Evolutionary conservation across 2,329 filamentous ascomycete genomes (phyloP).

Genomic region (Neonectria punicea): DNA sequence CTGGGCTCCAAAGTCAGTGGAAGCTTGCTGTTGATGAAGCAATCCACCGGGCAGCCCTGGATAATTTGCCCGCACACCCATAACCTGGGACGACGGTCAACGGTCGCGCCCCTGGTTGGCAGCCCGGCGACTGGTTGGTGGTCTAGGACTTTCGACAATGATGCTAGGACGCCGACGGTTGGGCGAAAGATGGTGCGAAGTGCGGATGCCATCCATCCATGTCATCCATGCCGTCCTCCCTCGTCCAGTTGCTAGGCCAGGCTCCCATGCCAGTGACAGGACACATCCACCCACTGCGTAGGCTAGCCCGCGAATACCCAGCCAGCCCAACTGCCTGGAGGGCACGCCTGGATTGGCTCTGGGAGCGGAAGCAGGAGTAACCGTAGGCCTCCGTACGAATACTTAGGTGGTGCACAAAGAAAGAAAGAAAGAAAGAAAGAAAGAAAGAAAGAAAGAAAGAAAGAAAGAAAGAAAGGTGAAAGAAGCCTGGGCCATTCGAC

Average conservation of each 20-base stretch:
- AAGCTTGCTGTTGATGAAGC: constrained; percentile 14
- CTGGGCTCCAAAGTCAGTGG: not conserved
- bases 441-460: too few species aligned
- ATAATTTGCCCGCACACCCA: constrained; percentile 25
- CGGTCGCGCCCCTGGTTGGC: constrained; percentile 7
- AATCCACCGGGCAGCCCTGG: constrained; percentile 24
- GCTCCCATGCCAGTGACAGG: constrained; percentile 1
- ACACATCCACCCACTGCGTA: not conserved
- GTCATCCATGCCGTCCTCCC: not conserved
- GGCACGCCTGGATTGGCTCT: not conserved
- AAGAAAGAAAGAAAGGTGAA: not conserved
- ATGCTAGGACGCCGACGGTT: not conserved
- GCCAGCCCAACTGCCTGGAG: not conserved
- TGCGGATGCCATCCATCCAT: constrained; percentile 1
- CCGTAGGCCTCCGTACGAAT: not conserved
- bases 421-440: not conserved
- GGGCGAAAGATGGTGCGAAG: not conserved
- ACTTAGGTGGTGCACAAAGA: not conserved
- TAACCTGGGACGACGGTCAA: constrained; percentile 13
- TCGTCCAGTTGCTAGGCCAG: not conserved
- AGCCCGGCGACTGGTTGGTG: not conserved
- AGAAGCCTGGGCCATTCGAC: constrained; percentile 12
- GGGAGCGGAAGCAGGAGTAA: constrained; percentile 1
- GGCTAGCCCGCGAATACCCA: not conserved
- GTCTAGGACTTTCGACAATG: not conserved